Evolutionary conservation across 177 flowering plant species (phyloP).

Genomic region (Vitis hybrid): DNA sequence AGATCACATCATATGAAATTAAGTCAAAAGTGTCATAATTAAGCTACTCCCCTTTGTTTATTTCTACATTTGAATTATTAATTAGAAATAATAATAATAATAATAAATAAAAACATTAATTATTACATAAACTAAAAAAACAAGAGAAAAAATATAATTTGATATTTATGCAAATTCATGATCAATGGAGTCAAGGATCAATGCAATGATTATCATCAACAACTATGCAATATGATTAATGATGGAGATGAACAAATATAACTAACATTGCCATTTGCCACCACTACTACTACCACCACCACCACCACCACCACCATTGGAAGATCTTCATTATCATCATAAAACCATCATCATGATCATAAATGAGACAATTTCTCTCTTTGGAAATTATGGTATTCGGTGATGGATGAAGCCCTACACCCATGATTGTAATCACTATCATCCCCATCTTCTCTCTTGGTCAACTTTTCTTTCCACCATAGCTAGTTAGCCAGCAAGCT

Average conservation of each 20-base stretch:
- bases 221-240: slow-evolving; percentile 7
- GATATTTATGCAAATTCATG: not conserved
- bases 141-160: not conserved
- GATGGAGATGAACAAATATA: not conserved
- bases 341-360: not conserved
- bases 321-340: too few relatives aligned
- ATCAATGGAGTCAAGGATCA: not conserved
- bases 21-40: not conserved
- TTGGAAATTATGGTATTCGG: not conserved
- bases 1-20: not conserved
- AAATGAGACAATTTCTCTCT: not conserved
- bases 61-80: too few relatives aligned
- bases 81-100: too few relatives aligned
- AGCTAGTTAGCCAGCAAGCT: not conserved
- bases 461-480: not conserved
- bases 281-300: too few relatives aligned
- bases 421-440: not conserved
- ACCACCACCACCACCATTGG: not conserved
- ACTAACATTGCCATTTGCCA: not conserved
- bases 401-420: not conserved
- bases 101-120: too few relatives aligned
- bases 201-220: slow-evolving; percentile 1
- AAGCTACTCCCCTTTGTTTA: too few relatives aligned
- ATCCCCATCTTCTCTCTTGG: not conserved
- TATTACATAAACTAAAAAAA: too few relatives aligned